phyloP scores from a whole-genome alignment of 163 green algal species.

The Prototheca cutis region DNA sequence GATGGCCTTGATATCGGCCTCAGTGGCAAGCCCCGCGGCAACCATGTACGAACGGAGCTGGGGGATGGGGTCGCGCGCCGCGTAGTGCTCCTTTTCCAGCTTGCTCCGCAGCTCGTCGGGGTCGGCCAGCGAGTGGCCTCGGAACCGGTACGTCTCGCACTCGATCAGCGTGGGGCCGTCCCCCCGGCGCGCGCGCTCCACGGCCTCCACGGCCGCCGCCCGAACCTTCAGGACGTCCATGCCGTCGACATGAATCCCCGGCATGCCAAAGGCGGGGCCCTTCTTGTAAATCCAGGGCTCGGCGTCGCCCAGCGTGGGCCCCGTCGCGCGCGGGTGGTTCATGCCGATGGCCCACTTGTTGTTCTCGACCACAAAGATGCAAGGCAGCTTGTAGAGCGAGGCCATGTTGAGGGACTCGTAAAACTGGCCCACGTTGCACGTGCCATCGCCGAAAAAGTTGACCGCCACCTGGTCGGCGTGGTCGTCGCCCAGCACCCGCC shows the following conservation, averaged over 20 bases:
- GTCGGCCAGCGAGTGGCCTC: constrained; percentile 93
- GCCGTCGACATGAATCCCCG: constrained; percentile 89
- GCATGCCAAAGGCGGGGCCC: constrained; percentile 94
- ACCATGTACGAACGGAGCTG: constrained; percentile 69
- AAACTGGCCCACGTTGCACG: constrained; percentile 83
- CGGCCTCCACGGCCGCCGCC: constrained; percentile 75
- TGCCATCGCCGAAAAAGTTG: constrained; percentile 89
- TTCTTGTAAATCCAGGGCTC: constrained; percentile 96
- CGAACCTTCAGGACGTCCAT: constrained; percentile 97
- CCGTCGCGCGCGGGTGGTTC: constrained; percentile 82
- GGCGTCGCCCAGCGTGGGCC: constrained; percentile 48
- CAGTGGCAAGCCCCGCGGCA: constrained; percentile 58
- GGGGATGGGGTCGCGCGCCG: constrained; percentile 83
- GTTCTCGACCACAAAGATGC: constrained; percentile 99
- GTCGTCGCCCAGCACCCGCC: constrained; percentile 69
- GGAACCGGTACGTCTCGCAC: constrained; percentile 94
- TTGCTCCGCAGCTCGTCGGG: constrained; percentile 90
- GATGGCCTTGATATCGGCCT: constrained; percentile 63
- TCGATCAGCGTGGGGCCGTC: constrained; percentile 96
- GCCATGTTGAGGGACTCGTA: constrained; percentile 98
- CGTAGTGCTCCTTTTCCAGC: constrained; percentile 92
- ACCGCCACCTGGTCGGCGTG: constrained; percentile 62
- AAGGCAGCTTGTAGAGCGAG: constrained; percentile 90
- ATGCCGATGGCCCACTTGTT: constrained; percentile 98
- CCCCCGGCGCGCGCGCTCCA: constrained; percentile 75